These are phyloP conservation scores for Kurtzmaniella quercitrusa DNA, from an alignment of 1,139 yeast species.

Conservation along the genomic window DNA sequence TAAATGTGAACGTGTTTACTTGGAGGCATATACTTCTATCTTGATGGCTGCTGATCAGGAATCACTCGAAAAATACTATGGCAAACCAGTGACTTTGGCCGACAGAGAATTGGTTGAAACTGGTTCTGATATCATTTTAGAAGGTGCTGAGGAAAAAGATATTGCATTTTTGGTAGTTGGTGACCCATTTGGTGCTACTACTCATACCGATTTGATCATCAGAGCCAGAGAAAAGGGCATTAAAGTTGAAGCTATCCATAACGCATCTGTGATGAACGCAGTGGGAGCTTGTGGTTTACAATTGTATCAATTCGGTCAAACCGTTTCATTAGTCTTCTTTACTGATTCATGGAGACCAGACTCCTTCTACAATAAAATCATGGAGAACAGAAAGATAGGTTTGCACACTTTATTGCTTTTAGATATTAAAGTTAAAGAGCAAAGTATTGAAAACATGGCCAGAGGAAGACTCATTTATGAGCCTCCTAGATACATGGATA, in stretches of 20 bases:
- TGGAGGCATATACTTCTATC: constrained; percentile 94
- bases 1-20: constrained; percentile 80
- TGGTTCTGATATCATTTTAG: constrained; percentile 79
- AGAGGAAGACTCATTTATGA: constrained; percentile 89
- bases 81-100: constrained; percentile 79
- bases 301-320: constrained; percentile 92
- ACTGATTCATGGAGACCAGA: constrained; percentile 96
- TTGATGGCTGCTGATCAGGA: constrained; percentile 85
- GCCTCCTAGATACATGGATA: constrained; percentile 95
- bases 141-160: constrained; percentile 72
- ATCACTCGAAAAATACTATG: constrained; percentile 73
- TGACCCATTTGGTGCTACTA: constrained; percentile 97
- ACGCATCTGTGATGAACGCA: constrained; percentile 97
- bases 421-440: constrained; percentile 96
- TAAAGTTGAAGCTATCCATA: constrained; percentile 79
- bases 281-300: constrained; percentile 98
- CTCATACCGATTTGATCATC: constrained; percentile 90
- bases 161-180: constrained; percentile 95
- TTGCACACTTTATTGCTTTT: constrained; percentile 83
- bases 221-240: constrained; percentile 85
- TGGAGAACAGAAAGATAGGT: constrained; percentile 88
- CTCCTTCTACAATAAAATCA: constrained; percentile 81
- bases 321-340: constrained; percentile 91
- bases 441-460: constrained; percentile 90
- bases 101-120: constrained; percentile 93